Percentiles rank a stretch among this genome's conserved stretches.
Conservation (phyloP, 345 rosid species). For the Populus euphratica region DNA sequence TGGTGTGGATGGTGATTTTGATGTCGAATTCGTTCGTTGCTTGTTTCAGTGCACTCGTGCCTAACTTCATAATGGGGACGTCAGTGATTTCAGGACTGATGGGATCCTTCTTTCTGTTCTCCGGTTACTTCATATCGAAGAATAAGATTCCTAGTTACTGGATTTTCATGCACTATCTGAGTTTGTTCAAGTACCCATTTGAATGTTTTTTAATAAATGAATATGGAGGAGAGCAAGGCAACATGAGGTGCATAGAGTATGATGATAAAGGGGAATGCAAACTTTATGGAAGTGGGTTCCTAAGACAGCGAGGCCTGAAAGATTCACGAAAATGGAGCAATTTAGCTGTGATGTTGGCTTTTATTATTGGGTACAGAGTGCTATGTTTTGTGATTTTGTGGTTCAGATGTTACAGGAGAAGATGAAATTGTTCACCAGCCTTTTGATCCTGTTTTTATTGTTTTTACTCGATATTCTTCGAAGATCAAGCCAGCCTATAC, state of each 20-base stretch:
- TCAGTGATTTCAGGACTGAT: slow-evolving; percentile 82
- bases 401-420: slow-evolving; percentile 59
- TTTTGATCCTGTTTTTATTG: not conserved
- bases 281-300: slow-evolving; percentile 45
- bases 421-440: slow-evolving; percentile 16
- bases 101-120: slow-evolving; percentile 92
- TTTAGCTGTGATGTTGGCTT: slow-evolving; percentile 63
- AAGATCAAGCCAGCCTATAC: not conserved
- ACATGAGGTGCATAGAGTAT: slow-evolving; percentile 36
- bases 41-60: slow-evolving; percentile 89
- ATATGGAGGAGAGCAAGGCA: slow-evolving; percentile 56
- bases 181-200: slow-evolving; percentile 78
- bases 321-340: slow-evolving; percentile 76
- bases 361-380: slow-evolving; percentile 69
- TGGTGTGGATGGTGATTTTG: slow-evolving; percentile 69
- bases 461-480: not conserved
- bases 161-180: slow-evolving; percentile 82
- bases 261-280: slow-evolving; percentile 33
- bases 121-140: slow-evolving; percentile 73
- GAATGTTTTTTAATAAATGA: slow-evolving; percentile 79
- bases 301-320: slow-evolving; percentile 51
- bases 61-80: slow-evolving; percentile 90
- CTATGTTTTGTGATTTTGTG: slow-evolving; percentile 67
- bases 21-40: slow-evolving; percentile 90
- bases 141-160: slow-evolving; percentile 69